These are phyloP conservation scores for Botrytis tulipae DNA, from an alignment of 2,329 filamentous ascomycete genomes.

Conservation along the genomic window DNA sequence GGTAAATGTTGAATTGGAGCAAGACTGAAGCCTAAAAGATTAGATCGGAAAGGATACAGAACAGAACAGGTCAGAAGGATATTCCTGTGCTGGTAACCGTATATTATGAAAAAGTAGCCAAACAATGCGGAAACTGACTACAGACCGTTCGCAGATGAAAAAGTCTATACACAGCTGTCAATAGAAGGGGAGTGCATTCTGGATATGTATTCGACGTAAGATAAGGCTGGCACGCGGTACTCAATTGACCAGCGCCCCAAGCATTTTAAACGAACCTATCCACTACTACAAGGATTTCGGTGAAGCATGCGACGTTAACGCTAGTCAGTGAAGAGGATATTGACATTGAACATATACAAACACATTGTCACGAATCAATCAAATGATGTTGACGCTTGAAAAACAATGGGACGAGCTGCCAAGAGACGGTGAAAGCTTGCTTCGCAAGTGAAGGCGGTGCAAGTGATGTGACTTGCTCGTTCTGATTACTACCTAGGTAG, in stretches of 20 bases:
- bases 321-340: neutral
- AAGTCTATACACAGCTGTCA: neutral
- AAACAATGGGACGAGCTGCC: conserved; percentile 3
- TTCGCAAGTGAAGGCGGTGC: neutral
- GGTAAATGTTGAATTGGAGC: neutral
- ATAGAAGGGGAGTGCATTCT: neutral
- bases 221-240: neutral
- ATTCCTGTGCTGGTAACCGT: neutral
- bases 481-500: neutral
- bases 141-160: neutral
- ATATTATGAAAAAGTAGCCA: neutral
- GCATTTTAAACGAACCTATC: conserved; percentile 3
- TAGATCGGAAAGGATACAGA: neutral
- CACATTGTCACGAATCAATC: neutral
- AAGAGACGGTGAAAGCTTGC: neutral
- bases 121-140: neutral
- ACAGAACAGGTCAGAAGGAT: neutral
- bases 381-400: conserved; percentile 1
- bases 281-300: conserved; percentile 3
- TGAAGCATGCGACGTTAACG: neutral
- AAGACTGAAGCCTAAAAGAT: conserved; percentile 5
- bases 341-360: neutral
- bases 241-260: neutral
- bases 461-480: neutral
- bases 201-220: neutral